phyloP scores from a whole-genome alignment of 352 stramenopile species.

The Pythium biforme region DNA sequence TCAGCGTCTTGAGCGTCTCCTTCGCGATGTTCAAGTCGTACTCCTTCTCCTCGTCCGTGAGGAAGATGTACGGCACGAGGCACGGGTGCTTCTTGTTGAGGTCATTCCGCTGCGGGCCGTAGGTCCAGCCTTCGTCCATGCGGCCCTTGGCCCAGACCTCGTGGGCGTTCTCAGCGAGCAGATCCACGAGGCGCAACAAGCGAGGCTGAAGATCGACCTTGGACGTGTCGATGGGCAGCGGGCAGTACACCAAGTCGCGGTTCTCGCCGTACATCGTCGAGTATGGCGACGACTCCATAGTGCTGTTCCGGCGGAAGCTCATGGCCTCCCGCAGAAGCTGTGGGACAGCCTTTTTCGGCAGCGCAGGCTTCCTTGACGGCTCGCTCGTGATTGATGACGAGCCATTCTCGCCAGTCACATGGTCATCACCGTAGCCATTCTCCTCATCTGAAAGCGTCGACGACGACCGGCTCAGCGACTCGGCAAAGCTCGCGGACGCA shows the following conservation, averaged over 20 bases:
- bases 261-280: slow-evolving; percentile 67
- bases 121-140: slow-evolving; percentile 88
- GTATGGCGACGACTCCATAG: slow-evolving; percentile 80
- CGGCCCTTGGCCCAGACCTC: slow-evolving; percentile 85
- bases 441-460: slow-evolving; percentile 58
- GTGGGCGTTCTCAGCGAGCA: slow-evolving; percentile 84
- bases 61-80: slow-evolving; percentile 86
- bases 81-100: slow-evolving; percentile 79
- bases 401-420: slow-evolving; percentile 17
- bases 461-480: slow-evolving; percentile 62
- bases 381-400: slow-evolving; percentile 4
- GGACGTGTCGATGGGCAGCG: slow-evolving; percentile 76
- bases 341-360: slow-evolving; percentile 46
- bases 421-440: slow-evolving; percentile 24
- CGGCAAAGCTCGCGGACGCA: slow-evolving; percentile 50
- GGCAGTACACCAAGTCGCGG: slow-evolving; percentile 62
- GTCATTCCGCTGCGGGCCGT: slow-evolving; percentile 77
- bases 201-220: slow-evolving; percentile 61
- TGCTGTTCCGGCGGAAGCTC: slow-evolving; percentile 73
- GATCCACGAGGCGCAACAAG: slow-evolving; percentile 70
- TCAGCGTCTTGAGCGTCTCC: slow-evolving; percentile 86
- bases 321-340: slow-evolving; percentile 67
- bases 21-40: slow-evolving; percentile 88
- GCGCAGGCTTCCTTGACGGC: slow-evolving; percentile 11
- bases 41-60: slow-evolving; percentile 88